Evolutionary conservation across 2,329 filamentous ascomycete genomes (phyloP).

Genomic region (Penicillium nordicum): DNA sequence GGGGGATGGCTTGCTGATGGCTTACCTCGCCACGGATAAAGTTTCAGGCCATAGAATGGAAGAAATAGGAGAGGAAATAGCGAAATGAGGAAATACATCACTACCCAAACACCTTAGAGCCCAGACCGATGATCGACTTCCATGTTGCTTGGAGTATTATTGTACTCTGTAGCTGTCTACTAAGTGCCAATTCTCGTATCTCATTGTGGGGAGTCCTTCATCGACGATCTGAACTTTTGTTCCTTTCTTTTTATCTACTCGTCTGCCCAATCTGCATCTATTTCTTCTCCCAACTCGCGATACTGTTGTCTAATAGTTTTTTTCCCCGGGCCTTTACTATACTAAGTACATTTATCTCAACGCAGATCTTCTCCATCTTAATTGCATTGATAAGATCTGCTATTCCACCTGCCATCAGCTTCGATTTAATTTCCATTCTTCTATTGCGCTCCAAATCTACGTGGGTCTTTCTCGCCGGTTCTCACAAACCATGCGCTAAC

Average conservation of each 20-base stretch:
- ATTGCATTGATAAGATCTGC: background rate
- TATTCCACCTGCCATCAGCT: background rate
- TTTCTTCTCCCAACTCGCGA: slow-evolving; percentile 9
- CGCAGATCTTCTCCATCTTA: background rate
- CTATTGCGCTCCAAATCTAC: background rate
- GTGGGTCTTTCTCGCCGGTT: background rate
- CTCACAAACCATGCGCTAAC: background rate
- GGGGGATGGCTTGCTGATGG: background rate
- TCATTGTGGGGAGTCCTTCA: slow-evolving; percentile 9
- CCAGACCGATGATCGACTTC: slow-evolving; percentile 2
- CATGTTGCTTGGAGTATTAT: background rate
- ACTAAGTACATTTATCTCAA: background rate
- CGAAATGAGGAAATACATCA: background rate
- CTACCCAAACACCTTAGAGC: background rate
- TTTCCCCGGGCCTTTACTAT: background rate
- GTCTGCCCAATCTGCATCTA: slow-evolving; percentile 16
- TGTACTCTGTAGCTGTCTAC: background rate
- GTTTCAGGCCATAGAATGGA: background rate
- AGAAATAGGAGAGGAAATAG: background rate
- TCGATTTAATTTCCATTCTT: background rate
- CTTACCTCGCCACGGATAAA: background rate
- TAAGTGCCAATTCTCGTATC: slow-evolving; percentile 10
- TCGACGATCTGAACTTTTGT: slow-evolving; percentile 14
- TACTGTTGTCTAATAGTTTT: slow-evolving; percentile 1
- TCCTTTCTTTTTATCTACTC: slow-evolving; percentile 6